Evolutionary conservation across 163 green algal genomes (phyloP).

Genomic region (Scenedesmus sp.): DNA sequence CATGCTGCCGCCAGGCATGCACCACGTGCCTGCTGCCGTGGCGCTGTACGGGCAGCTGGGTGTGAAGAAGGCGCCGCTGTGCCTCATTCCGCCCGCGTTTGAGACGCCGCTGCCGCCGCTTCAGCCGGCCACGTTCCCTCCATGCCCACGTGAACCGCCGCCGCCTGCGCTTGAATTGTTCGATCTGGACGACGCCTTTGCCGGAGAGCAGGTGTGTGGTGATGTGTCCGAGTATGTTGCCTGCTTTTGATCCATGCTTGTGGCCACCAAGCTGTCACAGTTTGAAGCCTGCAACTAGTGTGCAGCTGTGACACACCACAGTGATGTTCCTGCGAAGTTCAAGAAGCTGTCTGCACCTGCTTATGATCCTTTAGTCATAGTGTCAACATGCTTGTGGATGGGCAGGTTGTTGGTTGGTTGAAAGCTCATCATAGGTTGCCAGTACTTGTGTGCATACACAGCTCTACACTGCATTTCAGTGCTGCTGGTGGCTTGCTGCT

Average conservation of each 20-base stretch:
- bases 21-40: slow-evolving; percentile 68
- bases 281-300: too few species aligned
- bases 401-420: too few species aligned
- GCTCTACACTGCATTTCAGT: neutral
- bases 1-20: slow-evolving; percentile 51
- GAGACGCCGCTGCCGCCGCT: slow-evolving; percentile 84
- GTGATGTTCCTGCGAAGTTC: too few species aligned
- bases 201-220: slow-evolving; percentile 54
- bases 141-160: slow-evolving; percentile 79
- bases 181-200: slow-evolving; percentile 89
- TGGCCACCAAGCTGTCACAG: neutral
- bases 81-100: slow-evolving; percentile 84
- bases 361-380: neutral
- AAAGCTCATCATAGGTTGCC: neutral
- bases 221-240: too few species aligned
- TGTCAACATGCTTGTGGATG: too few species aligned
- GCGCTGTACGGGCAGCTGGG: slow-evolving; percentile 80
- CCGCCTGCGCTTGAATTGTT: slow-evolving; percentile 89
- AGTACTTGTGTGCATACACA: neutral
- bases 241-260: too few species aligned
- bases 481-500: neutral
- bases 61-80: slow-evolving; percentile 79
- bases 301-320: too few species aligned
- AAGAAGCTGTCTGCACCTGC: neutral
- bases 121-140: slow-evolving; percentile 88